These are phyloP conservation scores for Saccharomycopsis guyanensis DNA, from an alignment of 805 yeast species.

Conservation along the genomic window DNA sequence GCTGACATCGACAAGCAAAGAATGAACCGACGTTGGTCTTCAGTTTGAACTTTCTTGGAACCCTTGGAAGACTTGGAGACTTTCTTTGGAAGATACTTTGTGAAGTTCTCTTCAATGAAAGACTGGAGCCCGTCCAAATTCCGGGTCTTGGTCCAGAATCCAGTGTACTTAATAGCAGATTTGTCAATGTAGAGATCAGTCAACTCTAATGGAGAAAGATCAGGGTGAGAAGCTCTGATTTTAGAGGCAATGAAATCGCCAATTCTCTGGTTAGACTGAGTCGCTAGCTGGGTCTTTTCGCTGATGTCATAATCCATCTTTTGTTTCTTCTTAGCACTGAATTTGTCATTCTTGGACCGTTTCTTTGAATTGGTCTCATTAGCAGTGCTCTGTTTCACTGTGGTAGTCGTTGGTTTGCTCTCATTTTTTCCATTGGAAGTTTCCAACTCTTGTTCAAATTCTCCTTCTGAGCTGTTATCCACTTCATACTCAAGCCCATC, in stretches of 20 bases:
- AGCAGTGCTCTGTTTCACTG: constrained; percentile 26
- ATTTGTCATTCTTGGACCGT: constrained; percentile 31
- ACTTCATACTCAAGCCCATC: constrained; percentile 63
- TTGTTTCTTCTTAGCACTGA: constrained; percentile 56
- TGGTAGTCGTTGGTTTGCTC: constrained; percentile 21
- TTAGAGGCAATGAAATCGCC: constrained; percentile 60
- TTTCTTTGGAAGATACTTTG: constrained; percentile 29
- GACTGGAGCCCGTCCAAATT: constrained; percentile 45
- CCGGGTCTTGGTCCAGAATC: constrained; percentile 47
- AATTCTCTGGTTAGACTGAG: constrained; percentile 48
- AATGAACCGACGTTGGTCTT: constrained; percentile 16
- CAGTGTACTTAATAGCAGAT: constrained; percentile 50
- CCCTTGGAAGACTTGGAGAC: background rate
- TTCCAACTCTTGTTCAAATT: constrained; percentile 24
- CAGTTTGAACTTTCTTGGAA: constrained; percentile 12
- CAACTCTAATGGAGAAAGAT: constrained; percentile 69
- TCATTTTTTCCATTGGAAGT: constrained; percentile 22
- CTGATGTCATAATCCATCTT: constrained; percentile 60
- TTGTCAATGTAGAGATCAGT: constrained; percentile 50
- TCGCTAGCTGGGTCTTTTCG: constrained; percentile 49
- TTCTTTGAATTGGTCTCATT: constrained; percentile 22
- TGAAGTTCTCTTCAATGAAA: constrained; percentile 47
- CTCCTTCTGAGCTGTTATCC: constrained; percentile 29
- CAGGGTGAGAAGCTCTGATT: constrained; percentile 52
- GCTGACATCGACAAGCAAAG: constrained; percentile 65